Conservation (phyloP, 2,329 filamentous ascomycete genomes). For the Zymoseptoria pseudotritici region DNA sequence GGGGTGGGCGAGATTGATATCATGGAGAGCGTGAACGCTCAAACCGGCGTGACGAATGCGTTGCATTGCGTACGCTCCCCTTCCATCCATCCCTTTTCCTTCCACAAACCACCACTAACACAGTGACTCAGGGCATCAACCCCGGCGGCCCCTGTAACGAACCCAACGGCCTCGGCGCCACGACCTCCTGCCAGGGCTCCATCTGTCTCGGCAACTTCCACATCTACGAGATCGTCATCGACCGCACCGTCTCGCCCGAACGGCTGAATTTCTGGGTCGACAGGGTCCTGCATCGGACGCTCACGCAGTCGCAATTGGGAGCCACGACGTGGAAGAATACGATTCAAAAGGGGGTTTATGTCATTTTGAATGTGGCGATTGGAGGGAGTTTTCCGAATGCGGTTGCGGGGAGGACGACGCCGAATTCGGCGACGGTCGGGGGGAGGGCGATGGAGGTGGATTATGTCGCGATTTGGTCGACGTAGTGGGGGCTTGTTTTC, state of each 20-base stretch:
- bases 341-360: slow-evolving; percentile 22
- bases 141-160: slow-evolving; percentile 29
- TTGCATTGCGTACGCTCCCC: slow-evolving; percentile 22
- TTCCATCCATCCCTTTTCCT: neutral
- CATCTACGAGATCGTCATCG: slow-evolving; percentile 26
- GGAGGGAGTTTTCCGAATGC: slow-evolving; percentile 26
- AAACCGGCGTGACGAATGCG: slow-evolving; percentile 15
- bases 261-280: slow-evolving; percentile 24
- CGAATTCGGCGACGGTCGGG: slow-evolving; percentile 13
- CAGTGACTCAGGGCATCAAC: slow-evolving; percentile 13
- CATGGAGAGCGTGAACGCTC: slow-evolving; percentile 27
- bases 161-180: slow-evolving; percentile 19
- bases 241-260: slow-evolving; percentile 18
- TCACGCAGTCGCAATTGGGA: slow-evolving; percentile 18
- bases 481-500: too few species aligned
- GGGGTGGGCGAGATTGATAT: slow-evolving; percentile 26
- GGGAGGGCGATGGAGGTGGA: slow-evolving; percentile 17
- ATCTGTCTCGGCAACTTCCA: slow-evolving; percentile 24
- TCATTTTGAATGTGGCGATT: slow-evolving; percentile 26
- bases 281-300: slow-evolving; percentile 13
- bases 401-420: slow-evolving; percentile 21
- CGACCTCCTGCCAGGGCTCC: slow-evolving; percentile 7
- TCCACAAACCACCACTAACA: neutral
- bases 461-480: slow-evolving; percentile 19
- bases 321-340: slow-evolving; percentile 20